phyloP scores from a whole-genome alignment of 306 rosid genomes.

The Nissolia schottii region DNA sequence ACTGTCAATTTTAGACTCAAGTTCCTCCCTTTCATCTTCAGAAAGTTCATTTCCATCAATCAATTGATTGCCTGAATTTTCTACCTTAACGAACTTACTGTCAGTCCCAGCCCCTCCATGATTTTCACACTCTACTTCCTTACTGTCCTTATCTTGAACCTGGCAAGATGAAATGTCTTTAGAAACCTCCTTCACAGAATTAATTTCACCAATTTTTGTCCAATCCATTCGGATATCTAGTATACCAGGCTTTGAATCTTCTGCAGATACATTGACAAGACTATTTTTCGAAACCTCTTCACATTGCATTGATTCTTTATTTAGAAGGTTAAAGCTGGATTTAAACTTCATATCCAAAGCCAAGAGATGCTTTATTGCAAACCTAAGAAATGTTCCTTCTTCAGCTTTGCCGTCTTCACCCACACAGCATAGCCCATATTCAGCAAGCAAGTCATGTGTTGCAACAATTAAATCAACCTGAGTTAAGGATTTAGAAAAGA shows the following conservation, averaged over 20 bases:
- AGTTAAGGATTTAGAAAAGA: conserved; percentile 24
- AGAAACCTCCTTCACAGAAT: conserved; percentile 38
- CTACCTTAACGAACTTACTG: conserved; percentile 36
- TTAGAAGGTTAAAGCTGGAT: conserved; percentile 43
- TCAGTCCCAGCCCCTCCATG: conserved; percentile 43
- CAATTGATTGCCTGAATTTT: conserved; percentile 42
- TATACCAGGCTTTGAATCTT: conserved; percentile 43
- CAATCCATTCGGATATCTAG: conserved; percentile 42
- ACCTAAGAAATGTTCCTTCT: conserved; percentile 91
- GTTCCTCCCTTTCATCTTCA: conserved; percentile 92
- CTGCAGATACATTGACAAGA: conserved; percentile 39
- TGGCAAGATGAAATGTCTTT: conserved; percentile 36
- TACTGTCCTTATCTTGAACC: conserved; percentile 37
- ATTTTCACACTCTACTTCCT: conserved; percentile 44
- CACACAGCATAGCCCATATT: conserved; percentile 89
- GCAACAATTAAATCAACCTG: conserved; percentile 96
- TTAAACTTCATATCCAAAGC: conserved; percentile 90
- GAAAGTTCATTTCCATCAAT: conserved; percentile 55
- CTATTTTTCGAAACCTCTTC: conserved; percentile 49
- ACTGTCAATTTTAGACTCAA: conserved; percentile 72
- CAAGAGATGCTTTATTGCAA: conserved; percentile 91
- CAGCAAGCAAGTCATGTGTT: conserved; percentile 91
- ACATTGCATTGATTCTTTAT: conserved; percentile 46
- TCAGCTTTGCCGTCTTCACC: conserved; percentile 77
- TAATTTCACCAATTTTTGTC: conserved; percentile 39